phyloP scores from a whole-genome alignment of 768 basidiomycete genomes.

The Mycena latifolia region DNA sequence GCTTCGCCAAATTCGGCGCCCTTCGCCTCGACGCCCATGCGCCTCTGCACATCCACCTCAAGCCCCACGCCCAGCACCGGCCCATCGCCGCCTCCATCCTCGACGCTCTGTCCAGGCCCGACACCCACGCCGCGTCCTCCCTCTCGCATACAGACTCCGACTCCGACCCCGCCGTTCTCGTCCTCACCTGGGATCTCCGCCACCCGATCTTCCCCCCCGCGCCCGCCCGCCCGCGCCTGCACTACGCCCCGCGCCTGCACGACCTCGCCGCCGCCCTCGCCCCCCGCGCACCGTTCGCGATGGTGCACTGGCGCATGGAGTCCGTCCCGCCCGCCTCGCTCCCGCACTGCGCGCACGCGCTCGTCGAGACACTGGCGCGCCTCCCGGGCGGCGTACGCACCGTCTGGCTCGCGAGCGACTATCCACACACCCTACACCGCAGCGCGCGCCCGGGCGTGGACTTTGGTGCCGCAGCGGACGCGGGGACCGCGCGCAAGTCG shows the following conservation, averaged over 20 bases:
- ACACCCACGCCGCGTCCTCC: conserved; percentile 6
- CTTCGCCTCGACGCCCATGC: conserved; percentile 21
- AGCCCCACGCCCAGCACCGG: not conserved
- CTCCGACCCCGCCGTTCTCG: conserved; percentile 55
- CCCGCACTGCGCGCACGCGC: conserved; percentile 60
- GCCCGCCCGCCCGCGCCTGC: conserved; percentile 41
- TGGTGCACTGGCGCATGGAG: conserved; percentile 72
- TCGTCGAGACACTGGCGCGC: conserved; percentile 58
- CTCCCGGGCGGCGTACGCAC: conserved; percentile 50
- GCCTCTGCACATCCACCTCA: conserved; percentile 28
- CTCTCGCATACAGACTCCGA: conserved; percentile 2
- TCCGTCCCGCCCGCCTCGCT: conserved; percentile 56
- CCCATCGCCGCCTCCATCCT: conserved; percentile 36
- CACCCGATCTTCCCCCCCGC: conserved; percentile 54
- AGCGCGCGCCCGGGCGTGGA: conserved; percentile 7
- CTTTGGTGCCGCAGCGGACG: conserved; percentile 9
- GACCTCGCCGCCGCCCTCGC: conserved; percentile 54
- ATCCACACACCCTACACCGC: conserved; percentile 50
- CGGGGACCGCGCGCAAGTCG: conserved; percentile 41
- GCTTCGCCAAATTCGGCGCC: conserved; percentile 24
- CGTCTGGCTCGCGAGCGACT: conserved; percentile 71
- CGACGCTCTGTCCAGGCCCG: conserved; percentile 33
- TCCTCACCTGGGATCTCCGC: conserved; percentile 67
- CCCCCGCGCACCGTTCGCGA: conserved; percentile 55
- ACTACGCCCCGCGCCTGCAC: conserved; percentile 59